Conservation (phyloP, 1,284 basidiomycete genomes). For the Coniophora puteana region DNA sequence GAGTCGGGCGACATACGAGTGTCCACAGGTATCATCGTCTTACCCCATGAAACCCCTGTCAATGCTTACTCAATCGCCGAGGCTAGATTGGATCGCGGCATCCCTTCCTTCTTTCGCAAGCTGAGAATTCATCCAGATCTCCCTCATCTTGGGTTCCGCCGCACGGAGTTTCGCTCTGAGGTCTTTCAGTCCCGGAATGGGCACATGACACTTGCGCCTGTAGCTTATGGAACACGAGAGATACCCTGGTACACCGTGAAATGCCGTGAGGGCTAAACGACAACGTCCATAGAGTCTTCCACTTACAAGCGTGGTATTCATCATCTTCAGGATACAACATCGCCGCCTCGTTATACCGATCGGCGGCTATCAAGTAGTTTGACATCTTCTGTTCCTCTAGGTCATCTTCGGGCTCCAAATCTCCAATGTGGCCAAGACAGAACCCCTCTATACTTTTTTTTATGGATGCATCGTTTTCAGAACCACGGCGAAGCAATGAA, state of each 20-base stretch:
- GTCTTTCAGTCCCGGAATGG: background rate
- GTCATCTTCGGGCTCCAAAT: background rate
- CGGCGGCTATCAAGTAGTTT: slow-evolving; percentile 13
- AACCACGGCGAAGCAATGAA: background rate
- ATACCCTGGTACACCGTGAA: slow-evolving; percentile 12
- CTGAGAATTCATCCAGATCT: slow-evolving; percentile 7
- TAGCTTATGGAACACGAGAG: slow-evolving; percentile 1
- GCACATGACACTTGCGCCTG: background rate
- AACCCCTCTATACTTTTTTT: slow-evolving; percentile 4
- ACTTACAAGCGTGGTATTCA: slow-evolving; percentile 22
- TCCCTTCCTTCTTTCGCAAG: slow-evolving; percentile 6
- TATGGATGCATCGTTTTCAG: too few relatives aligned
- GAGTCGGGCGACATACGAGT: too few relatives aligned
- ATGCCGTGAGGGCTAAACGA: too few relatives aligned
- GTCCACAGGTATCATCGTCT: too few relatives aligned
- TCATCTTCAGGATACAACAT: slow-evolving; percentile 26
- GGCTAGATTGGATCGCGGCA: background rate
- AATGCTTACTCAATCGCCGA: too few relatives aligned
- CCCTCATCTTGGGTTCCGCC: slow-evolving; percentile 8
- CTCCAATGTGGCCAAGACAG: slow-evolving; percentile 5
- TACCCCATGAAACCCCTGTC: too few relatives aligned
- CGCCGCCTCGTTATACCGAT: slow-evolving; percentile 21
- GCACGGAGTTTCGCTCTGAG: slow-evolving; percentile 1
- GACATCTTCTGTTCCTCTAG: background rate
- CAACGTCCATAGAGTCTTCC: too few relatives aligned